Conservation (phyloP, 768 basidiomycete genomes). For the Hydnomerulius pinastri region DNA sequence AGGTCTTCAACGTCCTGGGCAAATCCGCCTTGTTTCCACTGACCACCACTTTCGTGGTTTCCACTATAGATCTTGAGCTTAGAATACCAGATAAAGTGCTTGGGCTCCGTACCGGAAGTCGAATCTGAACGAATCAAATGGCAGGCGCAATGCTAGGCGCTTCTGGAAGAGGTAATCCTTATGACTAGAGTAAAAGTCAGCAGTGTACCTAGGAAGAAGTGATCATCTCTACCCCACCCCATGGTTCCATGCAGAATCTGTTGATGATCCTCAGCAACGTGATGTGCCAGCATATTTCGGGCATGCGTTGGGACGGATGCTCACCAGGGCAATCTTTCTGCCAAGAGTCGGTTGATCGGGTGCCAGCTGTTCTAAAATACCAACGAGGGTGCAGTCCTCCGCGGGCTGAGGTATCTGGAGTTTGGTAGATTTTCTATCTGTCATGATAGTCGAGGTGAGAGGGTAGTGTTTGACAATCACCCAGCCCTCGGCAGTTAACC, state of each 20-base stretch:
- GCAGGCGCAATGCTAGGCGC: conserved; percentile 61
- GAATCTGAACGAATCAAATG: conserved; percentile 82
- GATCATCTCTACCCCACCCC: conserved; percentile 51
- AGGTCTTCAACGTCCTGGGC: conserved; percentile 67
- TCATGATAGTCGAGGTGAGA: conserved; percentile 19
- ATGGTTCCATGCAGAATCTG: conserved; percentile 80
- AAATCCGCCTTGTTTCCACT: conserved; percentile 62
- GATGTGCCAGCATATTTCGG: conserved; percentile 7
- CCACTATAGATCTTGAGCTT: conserved; percentile 47
- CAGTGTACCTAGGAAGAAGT: neutral
- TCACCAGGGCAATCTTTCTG: conserved; percentile 64
- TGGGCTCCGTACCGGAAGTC: conserved; percentile 71
- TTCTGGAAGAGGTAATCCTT: conserved; percentile 86
- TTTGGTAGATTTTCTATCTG: conserved; percentile 47
- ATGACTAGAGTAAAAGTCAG: conserved; percentile 50
- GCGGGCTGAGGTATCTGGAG: conserved; percentile 52
- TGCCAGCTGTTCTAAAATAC: conserved; percentile 62
- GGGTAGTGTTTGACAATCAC: neutral
- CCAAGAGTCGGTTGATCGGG: conserved; percentile 53
- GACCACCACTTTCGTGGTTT: conserved; percentile 74
- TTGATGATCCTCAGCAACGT: conserved; percentile 17
- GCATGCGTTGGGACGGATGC: conserved; percentile 24
- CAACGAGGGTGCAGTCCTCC: conserved; percentile 51
- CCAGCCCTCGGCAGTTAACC: neutral
- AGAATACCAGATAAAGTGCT: conserved; percentile 4